Conservation (phyloP, 768 basidiomycete species). For the Mycena rosella region DNA sequence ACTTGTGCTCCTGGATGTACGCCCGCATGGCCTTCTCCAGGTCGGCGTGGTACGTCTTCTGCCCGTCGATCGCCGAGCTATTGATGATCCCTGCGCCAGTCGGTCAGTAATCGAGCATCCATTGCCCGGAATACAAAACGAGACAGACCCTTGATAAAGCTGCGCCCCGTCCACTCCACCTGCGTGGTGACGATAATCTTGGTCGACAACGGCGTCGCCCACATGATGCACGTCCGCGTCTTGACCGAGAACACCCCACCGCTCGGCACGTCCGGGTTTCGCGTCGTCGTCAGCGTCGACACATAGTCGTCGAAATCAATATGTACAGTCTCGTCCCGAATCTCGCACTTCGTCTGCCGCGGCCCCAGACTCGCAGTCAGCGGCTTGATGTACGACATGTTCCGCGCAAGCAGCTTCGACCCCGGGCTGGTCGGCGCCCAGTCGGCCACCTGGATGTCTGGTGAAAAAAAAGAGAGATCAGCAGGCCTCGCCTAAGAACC, state of each 20-base stretch:
- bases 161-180: slow-evolving; percentile 96
- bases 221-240: slow-evolving; percentile 94
- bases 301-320: slow-evolving; percentile 89
- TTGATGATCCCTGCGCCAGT: slow-evolving; percentile 86
- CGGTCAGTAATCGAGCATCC: not conserved
- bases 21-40: slow-evolving; percentile 86
- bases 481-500: not conserved
- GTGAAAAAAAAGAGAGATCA: not conserved
- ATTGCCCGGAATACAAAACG: not conserved
- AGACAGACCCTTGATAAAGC: slow-evolving; percentile 89
- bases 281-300: slow-evolving; percentile 87
- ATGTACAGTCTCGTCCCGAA: slow-evolving; percentile 85
- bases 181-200: slow-evolving; percentile 89
- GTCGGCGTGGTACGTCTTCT: slow-evolving; percentile 87
- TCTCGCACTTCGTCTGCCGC: slow-evolving; percentile 95
- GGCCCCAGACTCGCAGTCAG: slow-evolving; percentile 90
- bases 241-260: slow-evolving; percentile 95
- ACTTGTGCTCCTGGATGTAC: slow-evolving; percentile 91
- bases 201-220: slow-evolving; percentile 85
- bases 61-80: slow-evolving; percentile 90
- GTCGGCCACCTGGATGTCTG: slow-evolving; percentile 96
- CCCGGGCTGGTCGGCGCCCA: slow-evolving; percentile 81
- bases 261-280: slow-evolving; percentile 94
- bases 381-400: slow-evolving; percentile 98
- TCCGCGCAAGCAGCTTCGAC: slow-evolving; percentile 81